Conservation (phyloP, 306 rosid genomes). For the Medicago arabica region DNA sequence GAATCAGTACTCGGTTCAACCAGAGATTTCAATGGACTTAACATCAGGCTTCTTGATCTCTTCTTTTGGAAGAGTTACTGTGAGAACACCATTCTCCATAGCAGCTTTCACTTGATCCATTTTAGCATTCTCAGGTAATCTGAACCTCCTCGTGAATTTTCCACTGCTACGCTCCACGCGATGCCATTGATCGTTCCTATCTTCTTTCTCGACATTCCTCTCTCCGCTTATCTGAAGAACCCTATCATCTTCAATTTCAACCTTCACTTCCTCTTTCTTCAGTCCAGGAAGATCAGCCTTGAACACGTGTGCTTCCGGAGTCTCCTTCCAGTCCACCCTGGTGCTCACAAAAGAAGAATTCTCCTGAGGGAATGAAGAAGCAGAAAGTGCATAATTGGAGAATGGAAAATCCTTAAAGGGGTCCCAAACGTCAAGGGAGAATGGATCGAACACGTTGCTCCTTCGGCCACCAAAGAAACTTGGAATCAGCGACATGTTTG, state of each 20-base stretch:
- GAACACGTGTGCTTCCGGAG: slow-evolving; percentile 55
- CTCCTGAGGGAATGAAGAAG: slow-evolving; percentile 3
- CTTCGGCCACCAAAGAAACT: not conserved
- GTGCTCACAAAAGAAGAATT: slow-evolving; percentile 46
- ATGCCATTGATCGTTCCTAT: slow-evolving; percentile 48
- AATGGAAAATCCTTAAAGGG: not conserved
- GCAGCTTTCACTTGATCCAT: slow-evolving; percentile 45
- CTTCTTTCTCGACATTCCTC: slow-evolving; percentile 50
- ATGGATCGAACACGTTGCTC: not conserved
- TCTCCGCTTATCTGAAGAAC: slow-evolving; percentile 54
- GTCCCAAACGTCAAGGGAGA: not conserved
- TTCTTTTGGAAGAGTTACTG: slow-evolving; percentile 47
- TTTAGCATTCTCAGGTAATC: slow-evolving; percentile 44
- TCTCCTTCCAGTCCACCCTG: slow-evolving; percentile 51
- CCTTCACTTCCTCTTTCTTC: slow-evolving; percentile 53
- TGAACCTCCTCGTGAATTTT: slow-evolving; percentile 43
- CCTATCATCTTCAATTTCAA: slow-evolving; percentile 45
- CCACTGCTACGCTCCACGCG: slow-evolving; percentile 52
- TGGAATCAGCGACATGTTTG: slow-evolving; percentile 5
- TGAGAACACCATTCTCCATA: slow-evolving; percentile 54
- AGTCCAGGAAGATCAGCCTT: slow-evolving; percentile 51
- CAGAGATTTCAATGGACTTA: slow-evolving; percentile 43
- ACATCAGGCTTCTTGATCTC: slow-evolving; percentile 45
- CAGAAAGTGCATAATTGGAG: not conserved
- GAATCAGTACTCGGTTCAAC: not conserved